Evolutionary conservation across 805 yeast genomes (phyloP).

Genomic region (Myxozyma neotropica): DNA sequence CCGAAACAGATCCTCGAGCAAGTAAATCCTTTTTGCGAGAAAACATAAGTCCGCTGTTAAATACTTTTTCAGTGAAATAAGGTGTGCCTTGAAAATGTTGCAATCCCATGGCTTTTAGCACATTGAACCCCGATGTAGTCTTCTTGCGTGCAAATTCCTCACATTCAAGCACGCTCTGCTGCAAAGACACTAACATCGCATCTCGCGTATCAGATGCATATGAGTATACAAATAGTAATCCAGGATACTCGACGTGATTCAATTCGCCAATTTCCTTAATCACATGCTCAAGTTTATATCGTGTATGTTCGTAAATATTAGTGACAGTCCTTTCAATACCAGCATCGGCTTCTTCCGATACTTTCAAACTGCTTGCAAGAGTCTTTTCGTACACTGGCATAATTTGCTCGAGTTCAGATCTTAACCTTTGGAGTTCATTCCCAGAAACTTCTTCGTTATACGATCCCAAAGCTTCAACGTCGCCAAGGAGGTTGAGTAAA

Average conservation of each 20-base stretch:
- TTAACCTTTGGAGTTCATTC: constrained; percentile 53
- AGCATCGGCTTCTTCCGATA: constrained; percentile 61
- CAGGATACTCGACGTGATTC: constrained; percentile 60
- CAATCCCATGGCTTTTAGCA: constrained; percentile 64
- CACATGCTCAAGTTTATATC: constrained; percentile 53
- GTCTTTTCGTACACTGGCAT: constrained; percentile 65
- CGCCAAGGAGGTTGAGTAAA: constrained; percentile 66
- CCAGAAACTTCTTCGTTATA: constrained; percentile 61
- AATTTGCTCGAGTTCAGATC: constrained; percentile 56
- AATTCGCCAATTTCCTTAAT: constrained; percentile 55
- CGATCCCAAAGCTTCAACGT: constrained; percentile 60
- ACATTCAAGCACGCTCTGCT: constrained; percentile 61
- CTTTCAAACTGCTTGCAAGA: constrained; percentile 53
- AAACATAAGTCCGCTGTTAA: constrained; percentile 80
- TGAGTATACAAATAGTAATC: constrained; percentile 63
- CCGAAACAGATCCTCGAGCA: constrained; percentile 42
- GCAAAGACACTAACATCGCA: constrained; percentile 65
- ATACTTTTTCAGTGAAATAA: constrained; percentile 59
- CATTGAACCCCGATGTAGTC: constrained; percentile 63
- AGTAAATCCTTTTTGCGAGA: constrained; percentile 67
- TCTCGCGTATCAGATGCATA: constrained; percentile 73
- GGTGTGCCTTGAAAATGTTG: constrained; percentile 58
- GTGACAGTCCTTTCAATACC: constrained; percentile 63
- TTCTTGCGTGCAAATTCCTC: constrained; percentile 68
- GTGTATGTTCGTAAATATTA: constrained; percentile 63